phyloP scores from a whole-genome alignment of 2,329 filamentous ascomycete species.

The Juglanconis oblonga region DNA sequence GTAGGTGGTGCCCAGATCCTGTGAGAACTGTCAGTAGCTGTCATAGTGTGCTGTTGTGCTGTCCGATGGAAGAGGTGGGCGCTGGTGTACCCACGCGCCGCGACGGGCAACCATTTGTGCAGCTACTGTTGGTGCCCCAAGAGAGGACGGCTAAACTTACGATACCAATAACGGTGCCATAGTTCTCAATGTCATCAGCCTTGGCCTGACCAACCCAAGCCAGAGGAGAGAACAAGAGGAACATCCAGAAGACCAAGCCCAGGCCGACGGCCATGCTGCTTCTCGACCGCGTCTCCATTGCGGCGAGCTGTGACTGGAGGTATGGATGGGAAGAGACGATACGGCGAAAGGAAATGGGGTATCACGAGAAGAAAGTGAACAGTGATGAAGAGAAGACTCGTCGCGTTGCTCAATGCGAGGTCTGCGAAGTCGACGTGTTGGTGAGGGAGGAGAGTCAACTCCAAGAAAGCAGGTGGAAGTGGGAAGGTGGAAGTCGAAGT shows the following conservation, averaged over 20 bases:
- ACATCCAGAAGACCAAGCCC: slow-evolving; percentile 88
- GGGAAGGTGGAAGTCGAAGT: background rate
- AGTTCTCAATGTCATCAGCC: slow-evolving; percentile 71
- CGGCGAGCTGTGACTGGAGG: slow-evolving; percentile 9
- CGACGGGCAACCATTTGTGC: background rate
- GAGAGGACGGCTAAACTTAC: slow-evolving; percentile 41
- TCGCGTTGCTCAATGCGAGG: slow-evolving; percentile 15
- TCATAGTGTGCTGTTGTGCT: background rate
- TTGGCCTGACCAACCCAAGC: slow-evolving; percentile 77
- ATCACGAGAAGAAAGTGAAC: slow-evolving; percentile 27
- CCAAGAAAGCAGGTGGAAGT: background rate
- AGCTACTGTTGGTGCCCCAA: background rate
- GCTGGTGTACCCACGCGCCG: background rate
- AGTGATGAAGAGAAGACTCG: slow-evolving; percentile 11
- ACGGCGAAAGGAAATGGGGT: slow-evolving; percentile 26
- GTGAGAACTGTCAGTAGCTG: slow-evolving; percentile 22
- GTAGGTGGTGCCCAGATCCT: slow-evolving; percentile 85
- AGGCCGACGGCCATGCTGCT: slow-evolving; percentile 49
- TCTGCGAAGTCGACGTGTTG: background rate
- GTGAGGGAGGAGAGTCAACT: background rate
- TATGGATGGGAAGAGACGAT: slow-evolving; percentile 20
- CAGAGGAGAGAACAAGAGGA: slow-evolving; percentile 83
- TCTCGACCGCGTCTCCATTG: slow-evolving; percentile 22
- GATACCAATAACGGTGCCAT: slow-evolving; percentile 92
- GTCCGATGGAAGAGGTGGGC: background rate